Evolutionary conservation across 1,284 basidiomycete genomes (phyloP).

Genomic region (Moesziomyces parantarcticus): DNA sequence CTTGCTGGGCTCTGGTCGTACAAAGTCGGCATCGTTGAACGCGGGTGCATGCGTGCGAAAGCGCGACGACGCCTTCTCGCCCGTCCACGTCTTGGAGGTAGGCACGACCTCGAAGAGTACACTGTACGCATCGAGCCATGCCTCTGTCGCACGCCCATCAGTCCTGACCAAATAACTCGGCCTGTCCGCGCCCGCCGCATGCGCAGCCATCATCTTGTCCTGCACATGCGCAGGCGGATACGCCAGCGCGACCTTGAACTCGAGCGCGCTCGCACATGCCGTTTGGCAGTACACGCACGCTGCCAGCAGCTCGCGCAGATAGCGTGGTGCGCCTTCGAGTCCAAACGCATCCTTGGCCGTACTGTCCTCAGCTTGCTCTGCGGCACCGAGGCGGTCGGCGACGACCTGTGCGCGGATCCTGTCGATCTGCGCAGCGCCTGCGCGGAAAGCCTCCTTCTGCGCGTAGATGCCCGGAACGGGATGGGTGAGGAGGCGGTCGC

Average conservation of each 20-base stretch:
- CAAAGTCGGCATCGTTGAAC: neutral
- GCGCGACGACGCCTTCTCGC: conserved; percentile 29
- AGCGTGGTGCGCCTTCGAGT: conserved; percentile 22
- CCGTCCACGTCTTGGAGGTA: conserved; percentile 46
- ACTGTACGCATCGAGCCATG: conserved; percentile 35
- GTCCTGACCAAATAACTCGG: conserved; percentile 32
- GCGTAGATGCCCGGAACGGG: conserved; percentile 41
- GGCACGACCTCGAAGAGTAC: conserved; percentile 26
- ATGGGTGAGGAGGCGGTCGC: conserved; percentile 27
- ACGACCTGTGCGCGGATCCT: conserved; percentile 9
- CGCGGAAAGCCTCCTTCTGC: conserved; percentile 30
- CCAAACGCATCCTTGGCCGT: conserved; percentile 17
- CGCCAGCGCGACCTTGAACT: conserved; percentile 33
- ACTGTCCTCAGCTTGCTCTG: neutral
- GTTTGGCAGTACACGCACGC: conserved; percentile 30
- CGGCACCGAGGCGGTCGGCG: neutral
- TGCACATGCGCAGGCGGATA: conserved; percentile 40
- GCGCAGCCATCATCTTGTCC: conserved; percentile 26
- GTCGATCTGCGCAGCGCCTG: conserved; percentile 16
- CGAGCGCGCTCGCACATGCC: conserved; percentile 2
- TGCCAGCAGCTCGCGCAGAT: conserved; percentile 39
- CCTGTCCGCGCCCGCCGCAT: conserved; percentile 10
- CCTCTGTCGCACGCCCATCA: conserved; percentile 37
- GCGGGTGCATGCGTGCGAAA: conserved; percentile 5
- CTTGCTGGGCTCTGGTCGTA: neutral